Conservation (phyloP, 768 basidiomycete species). For the Mrakia blollopis region DNA sequence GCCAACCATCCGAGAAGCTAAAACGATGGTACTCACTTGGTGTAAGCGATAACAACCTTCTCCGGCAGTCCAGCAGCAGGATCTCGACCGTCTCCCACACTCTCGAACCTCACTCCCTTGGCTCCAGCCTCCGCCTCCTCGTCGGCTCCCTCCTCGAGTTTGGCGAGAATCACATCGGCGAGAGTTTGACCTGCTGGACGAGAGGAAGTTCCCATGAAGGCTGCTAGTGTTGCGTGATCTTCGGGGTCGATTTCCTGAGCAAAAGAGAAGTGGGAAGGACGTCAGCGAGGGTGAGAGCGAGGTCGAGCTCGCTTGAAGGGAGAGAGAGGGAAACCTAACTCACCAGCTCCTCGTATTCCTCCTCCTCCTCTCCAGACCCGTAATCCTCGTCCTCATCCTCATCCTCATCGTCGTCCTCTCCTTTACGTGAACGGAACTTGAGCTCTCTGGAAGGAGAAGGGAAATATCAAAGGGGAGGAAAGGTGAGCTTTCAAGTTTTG, state of each 20-base stretch:
- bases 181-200: constrained; percentile 53
- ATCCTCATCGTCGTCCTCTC: constrained; percentile 51
- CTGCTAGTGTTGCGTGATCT: constrained; percentile 80
- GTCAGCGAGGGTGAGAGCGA: no score
- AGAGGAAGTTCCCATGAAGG: constrained; percentile 49
- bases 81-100: constrained; percentile 52
- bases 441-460: background rate
- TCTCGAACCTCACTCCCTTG: constrained; percentile 24
- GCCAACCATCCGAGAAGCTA: constrained; percentile 6
- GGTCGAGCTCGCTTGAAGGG: background rate
- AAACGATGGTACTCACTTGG: constrained; percentile 59
- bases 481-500: constrained; percentile 11
- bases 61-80: constrained; percentile 67
- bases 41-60: constrained; percentile 85
- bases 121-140: constrained; percentile 39
- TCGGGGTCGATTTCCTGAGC: constrained; percentile 71
- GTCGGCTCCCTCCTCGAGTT: constrained; percentile 65
- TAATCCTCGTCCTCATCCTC: constrained; percentile 52
- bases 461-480: background rate
- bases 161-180: constrained; percentile 94
- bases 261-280: background rate
- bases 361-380: constrained; percentile 40
- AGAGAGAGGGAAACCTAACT: constrained; percentile 32
- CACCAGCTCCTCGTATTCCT: constrained; percentile 50
- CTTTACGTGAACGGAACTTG: constrained; percentile 14